Conservation (phyloP, 2,329 filamentous ascomycete species). For the Microsporum ferrugineum region DNA sequence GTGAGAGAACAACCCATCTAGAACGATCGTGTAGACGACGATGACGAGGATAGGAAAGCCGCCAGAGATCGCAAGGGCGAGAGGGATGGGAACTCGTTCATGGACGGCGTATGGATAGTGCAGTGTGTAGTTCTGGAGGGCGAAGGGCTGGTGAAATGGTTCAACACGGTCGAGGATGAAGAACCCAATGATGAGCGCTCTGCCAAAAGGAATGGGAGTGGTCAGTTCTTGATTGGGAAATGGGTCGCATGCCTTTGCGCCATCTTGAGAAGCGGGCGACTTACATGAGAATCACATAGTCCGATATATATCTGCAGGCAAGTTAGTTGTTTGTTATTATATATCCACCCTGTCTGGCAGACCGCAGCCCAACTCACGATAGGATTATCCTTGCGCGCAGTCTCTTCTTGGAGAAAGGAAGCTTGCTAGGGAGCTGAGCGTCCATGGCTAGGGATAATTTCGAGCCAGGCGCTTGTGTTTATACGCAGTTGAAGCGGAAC, state of each 20-base stretch:
- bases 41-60: slow-evolving; percentile 43
- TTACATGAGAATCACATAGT: slow-evolving; percentile 50
- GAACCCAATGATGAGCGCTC: slow-evolving; percentile 42
- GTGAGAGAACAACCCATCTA: slow-evolving; percentile 50
- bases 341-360: neutral
- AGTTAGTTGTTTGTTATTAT: neutral
- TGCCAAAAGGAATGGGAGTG: slow-evolving; percentile 18
- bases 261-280: slow-evolving; percentile 16
- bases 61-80: slow-evolving; percentile 40
- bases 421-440: slow-evolving; percentile 27
- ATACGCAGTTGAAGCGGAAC: neutral
- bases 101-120: slow-evolving; percentile 47
- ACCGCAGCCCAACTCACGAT: slow-evolving; percentile 32
- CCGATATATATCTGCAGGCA: slow-evolving; percentile 41
- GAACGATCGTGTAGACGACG: slow-evolving; percentile 44
- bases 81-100: slow-evolving; percentile 43
- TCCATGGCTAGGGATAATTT: slow-evolving; percentile 5
- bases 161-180: slow-evolving; percentile 42
- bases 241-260: slow-evolving; percentile 6
- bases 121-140: slow-evolving; percentile 45
- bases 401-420: slow-evolving; percentile 44
- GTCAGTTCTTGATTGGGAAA: slow-evolving; percentile 9
- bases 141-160: slow-evolving; percentile 48
- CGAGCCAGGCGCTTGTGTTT: neutral
- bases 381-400: slow-evolving; percentile 41